Evolutionary conservation across 345 rosid genomes (phyloP).

Genomic region (Gossypioides kirkii): DNA sequence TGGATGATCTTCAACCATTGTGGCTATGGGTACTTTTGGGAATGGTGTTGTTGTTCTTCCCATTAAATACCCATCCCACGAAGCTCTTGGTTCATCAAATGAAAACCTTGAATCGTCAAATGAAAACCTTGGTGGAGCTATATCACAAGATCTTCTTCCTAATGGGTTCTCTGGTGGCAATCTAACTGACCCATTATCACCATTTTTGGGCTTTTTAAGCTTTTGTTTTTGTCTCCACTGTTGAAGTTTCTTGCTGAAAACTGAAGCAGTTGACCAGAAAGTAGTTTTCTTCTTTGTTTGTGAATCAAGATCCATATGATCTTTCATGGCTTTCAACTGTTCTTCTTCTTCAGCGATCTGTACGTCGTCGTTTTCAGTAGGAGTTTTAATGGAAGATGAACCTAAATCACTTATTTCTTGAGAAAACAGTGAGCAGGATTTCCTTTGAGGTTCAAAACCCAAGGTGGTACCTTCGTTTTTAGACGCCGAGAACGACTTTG

Average conservation of each 20-base stretch:
- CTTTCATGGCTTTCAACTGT: neutral
- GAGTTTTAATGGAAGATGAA: neutral
- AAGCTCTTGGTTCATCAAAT: neutral
- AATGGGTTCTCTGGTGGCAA: neutral
- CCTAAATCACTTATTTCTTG: neutral
- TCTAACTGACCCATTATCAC: neutral
- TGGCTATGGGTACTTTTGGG: neutral
- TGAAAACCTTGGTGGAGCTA: neutral
- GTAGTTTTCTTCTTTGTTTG: neutral
- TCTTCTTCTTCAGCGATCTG: neutral
- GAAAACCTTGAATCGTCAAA: neutral
- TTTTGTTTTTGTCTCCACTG: neutral
- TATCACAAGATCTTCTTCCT: neutral
- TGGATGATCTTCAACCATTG: neutral
- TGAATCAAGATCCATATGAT: neutral
- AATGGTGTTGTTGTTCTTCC: neutral
- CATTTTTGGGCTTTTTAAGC: neutral
- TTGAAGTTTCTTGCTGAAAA: neutral
- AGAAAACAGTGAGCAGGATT: neutral
- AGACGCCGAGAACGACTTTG: neutral
- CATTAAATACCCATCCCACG: neutral
- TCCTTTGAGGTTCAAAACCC: neutral
- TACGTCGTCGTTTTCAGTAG: neutral
- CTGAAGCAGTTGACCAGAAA: neutral
- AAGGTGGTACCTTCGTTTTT: neutral